Conservation (phyloP, 2,329 filamentous ascomycete species). For the Botrytis tulipae region DNA sequence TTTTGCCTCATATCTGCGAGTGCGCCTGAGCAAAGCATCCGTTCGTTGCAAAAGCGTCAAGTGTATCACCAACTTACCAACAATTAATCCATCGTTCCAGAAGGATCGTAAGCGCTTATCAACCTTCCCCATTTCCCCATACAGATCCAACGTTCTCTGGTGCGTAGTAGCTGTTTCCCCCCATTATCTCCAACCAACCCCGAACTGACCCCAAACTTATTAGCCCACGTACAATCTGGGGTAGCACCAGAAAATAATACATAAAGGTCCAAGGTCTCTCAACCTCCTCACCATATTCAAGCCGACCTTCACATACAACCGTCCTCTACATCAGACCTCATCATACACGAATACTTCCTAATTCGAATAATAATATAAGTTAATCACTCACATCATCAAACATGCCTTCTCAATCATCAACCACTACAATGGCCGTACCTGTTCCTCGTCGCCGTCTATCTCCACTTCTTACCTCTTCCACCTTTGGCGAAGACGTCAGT, state of each 20-base stretch:
- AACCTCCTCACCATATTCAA: slow-evolving; percentile 2
- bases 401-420: slow-evolving; percentile 37
- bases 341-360: slow-evolving; percentile 13
- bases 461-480: slow-evolving; percentile 32
- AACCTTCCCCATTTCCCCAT: slow-evolving; percentile 10
- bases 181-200: slow-evolving; percentile 11
- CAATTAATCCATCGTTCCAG: slow-evolving; percentile 9
- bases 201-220: slow-evolving; percentile 11
- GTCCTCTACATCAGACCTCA: slow-evolving; percentile 11
- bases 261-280: slow-evolving; percentile 21
- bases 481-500: slow-evolving; percentile 34
- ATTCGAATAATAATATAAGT: background rate
- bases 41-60: slow-evolving; percentile 18
- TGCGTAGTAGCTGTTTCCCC: slow-evolving; percentile 11
- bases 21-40: slow-evolving; percentile 14
- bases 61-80: slow-evolving; percentile 17
- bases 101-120: slow-evolving; percentile 21
- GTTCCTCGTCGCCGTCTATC: slow-evolving; percentile 54
- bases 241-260: slow-evolving; percentile 15
- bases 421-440: slow-evolving; percentile 32
- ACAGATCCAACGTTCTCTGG: slow-evolving; percentile 13
- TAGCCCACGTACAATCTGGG: slow-evolving; percentile 11
- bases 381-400: background rate
- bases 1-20: slow-evolving; percentile 5
- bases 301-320: slow-evolving; percentile 2